These are phyloP conservation scores for Scedosporium dehoogii DNA, from an alignment of 2,329 filamentous ascomycete genomes.

Conservation along the genomic window DNA sequence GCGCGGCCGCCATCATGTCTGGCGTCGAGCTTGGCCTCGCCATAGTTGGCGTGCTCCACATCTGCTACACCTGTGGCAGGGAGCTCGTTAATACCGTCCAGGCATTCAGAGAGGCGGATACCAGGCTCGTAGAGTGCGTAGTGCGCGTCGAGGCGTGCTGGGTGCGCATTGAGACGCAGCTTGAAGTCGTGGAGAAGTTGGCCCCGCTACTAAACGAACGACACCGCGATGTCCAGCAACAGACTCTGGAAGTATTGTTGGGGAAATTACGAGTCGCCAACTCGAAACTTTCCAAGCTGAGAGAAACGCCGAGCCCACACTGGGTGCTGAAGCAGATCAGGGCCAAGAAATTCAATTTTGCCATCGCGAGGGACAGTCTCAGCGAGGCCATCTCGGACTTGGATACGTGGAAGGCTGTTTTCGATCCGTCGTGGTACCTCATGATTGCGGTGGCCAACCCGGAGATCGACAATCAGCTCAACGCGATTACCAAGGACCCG, in stretches of 20 bases:
- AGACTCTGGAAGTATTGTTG: constrained; percentile 10
- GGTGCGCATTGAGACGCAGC: constrained; percentile 12
- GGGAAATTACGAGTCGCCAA: constrained; percentile 12
- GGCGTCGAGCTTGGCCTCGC: neutral
- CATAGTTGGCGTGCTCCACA: constrained; percentile 7
- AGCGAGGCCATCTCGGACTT: constrained; percentile 8
- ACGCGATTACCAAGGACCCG: neutral
- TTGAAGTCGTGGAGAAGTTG: constrained; percentile 11
- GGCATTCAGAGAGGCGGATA: constrained; percentile 7
- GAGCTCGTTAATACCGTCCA: constrained; percentile 6
- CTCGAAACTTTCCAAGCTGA: constrained; percentile 4
- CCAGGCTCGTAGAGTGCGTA: constrained; percentile 9
- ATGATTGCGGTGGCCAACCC: constrained; percentile 9
- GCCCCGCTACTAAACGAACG: constrained; percentile 11
- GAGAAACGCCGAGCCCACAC: neutral
- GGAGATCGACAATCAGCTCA: constrained; percentile 7
- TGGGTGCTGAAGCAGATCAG: neutral
- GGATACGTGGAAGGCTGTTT: constrained; percentile 9
- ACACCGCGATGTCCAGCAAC: constrained; percentile 12
- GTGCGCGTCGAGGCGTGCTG: constrained; percentile 13
- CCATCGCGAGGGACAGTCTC: constrained; percentile 7
- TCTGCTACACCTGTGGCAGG: constrained; percentile 6
- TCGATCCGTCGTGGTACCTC: constrained; percentile 12
- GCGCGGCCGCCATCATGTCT: neutral
- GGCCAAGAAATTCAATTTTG: constrained; percentile 5